Percentiles rank a stretch among this genome's conserved stretches.
phyloP scores from a whole-genome alignment of 179 eudicot genomes.

The Drosera spatulata region DNA sequence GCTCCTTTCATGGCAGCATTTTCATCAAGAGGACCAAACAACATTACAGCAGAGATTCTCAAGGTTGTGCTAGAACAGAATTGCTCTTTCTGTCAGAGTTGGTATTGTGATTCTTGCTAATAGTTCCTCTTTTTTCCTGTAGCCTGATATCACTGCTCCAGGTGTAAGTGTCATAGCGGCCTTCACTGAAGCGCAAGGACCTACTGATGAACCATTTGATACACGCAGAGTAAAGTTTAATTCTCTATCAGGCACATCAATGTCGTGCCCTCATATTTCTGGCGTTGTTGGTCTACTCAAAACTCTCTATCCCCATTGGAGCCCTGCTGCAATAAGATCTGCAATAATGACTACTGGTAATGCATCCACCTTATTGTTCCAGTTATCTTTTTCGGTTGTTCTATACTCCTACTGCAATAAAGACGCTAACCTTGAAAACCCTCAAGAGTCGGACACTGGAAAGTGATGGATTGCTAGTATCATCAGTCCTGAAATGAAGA shows the following conservation, averaged over 20 bases:
- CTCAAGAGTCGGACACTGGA: no score
- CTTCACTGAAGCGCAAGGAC: constrained; percentile 68
- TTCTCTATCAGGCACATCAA: constrained; percentile 78
- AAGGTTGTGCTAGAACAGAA: constrained; percentile 36
- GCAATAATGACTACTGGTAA: constrained; percentile 90
- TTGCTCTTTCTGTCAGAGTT: neutral
- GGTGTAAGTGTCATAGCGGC: constrained; percentile 93
- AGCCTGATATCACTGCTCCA: constrained; percentile 97
- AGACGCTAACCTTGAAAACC: no score
- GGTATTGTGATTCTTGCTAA: neutral
- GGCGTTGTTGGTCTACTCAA: constrained; percentile 76
- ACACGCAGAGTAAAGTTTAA: constrained; percentile 57
- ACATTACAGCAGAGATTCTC: constrained; percentile 61
- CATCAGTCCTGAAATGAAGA: no score
- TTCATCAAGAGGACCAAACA: constrained; percentile 74
- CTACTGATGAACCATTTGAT: constrained; percentile 63
- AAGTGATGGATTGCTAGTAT: no score
- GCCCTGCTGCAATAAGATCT: constrained; percentile 83
- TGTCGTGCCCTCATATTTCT: constrained; percentile 92
- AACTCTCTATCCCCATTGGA: constrained; percentile 74
- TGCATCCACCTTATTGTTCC: no score
- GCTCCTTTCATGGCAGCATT: constrained; percentile 96
- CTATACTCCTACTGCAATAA: no score
- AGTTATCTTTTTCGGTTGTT: no score
- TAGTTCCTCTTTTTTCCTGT: constrained; percentile 6